A percentile compares a stretch with the other conserved stretches of the same genome.
phyloP scores from a whole-genome alignment of 192 early-diverging fungal species.

The Linnemannia hyalina region DNA sequence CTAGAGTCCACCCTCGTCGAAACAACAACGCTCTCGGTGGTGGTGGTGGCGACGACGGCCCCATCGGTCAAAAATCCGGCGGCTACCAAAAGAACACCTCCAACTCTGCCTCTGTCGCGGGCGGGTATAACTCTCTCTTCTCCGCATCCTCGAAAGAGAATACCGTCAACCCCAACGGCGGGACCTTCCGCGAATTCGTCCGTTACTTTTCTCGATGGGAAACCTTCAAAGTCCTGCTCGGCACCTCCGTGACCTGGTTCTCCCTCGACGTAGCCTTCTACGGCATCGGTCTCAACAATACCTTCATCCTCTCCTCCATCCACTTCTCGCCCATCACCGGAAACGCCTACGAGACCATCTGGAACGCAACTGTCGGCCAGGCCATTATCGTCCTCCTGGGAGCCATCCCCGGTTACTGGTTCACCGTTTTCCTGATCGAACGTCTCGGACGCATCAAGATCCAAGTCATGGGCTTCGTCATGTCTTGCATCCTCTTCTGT shows the following conservation, averaged over 20 bases:
- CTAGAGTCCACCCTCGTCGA: slow-evolving; percentile 19
- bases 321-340: slow-evolving; percentile 8
- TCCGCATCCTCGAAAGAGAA: background rate
- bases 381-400: slow-evolving; percentile 46
- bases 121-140: background rate
- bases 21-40: slow-evolving; percentile 7
- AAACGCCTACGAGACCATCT: slow-evolving; percentile 30
- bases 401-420: slow-evolving; percentile 79
- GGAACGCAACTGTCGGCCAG: slow-evolving; percentile 42
- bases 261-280: slow-evolving; percentile 70
- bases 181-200: slow-evolving; percentile 23
- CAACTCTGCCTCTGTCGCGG: background rate
- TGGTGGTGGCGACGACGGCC: background rate
- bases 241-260: slow-evolving; percentile 77
- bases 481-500: slow-evolving; percentile 52
- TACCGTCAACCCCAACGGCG: background rate
- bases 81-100: background rate
- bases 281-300: slow-evolving; percentile 56
- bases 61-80: background rate
- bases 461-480: slow-evolving; percentile 40
- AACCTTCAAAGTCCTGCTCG: slow-evolving; percentile 78
- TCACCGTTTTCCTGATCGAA: slow-evolving; percentile 91
- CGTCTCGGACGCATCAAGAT: slow-evolving; percentile 63
- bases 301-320: slow-evolving; percentile 36
- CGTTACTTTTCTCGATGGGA: slow-evolving; percentile 75